phyloP scores from a whole-genome alignment of 805 yeast species.

The Candida ponderosae region DNA sequence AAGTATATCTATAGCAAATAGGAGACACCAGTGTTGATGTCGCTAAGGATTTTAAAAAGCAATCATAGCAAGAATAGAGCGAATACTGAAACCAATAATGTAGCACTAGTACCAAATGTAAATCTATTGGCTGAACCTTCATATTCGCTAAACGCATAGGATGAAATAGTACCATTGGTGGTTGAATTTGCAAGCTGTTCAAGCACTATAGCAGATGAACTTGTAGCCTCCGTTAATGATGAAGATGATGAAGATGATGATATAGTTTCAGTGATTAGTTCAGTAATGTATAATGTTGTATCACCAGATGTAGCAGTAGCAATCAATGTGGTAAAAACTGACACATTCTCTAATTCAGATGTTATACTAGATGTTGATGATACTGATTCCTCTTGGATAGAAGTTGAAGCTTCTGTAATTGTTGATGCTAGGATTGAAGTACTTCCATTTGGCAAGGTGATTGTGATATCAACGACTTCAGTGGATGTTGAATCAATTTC shows the following conservation, averaged over 20 bases:
- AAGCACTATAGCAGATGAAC: constrained; percentile 7
- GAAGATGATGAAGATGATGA: constrained; percentile 3
- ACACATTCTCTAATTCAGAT: not conserved
- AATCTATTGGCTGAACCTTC: constrained; percentile 11
- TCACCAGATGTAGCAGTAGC: not conserved
- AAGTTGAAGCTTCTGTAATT: constrained; percentile 5
- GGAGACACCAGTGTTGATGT: no score
- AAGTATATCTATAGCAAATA: no score
- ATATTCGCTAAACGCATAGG: constrained; percentile 21
- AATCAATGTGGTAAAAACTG: not conserved
- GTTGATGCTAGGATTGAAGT: no score
- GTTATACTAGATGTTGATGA: not conserved
- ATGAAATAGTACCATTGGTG: constrained; percentile 7
- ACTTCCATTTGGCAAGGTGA: constrained; percentile 1
- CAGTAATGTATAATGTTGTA: not conserved
- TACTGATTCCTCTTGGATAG: not conserved
- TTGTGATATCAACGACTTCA: not conserved
- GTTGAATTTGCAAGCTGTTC: constrained; percentile 5
- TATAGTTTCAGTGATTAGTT: not conserved
- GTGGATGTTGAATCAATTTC: constrained; percentile 1
- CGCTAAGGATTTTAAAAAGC: no score
- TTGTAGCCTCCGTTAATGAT: constrained; percentile 3
- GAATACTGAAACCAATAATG: not conserved
- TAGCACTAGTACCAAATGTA: not conserved
- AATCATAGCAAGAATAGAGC: not conserved